Conservation (phyloP, 805 yeast species). For the Candida koratica region DNA sequence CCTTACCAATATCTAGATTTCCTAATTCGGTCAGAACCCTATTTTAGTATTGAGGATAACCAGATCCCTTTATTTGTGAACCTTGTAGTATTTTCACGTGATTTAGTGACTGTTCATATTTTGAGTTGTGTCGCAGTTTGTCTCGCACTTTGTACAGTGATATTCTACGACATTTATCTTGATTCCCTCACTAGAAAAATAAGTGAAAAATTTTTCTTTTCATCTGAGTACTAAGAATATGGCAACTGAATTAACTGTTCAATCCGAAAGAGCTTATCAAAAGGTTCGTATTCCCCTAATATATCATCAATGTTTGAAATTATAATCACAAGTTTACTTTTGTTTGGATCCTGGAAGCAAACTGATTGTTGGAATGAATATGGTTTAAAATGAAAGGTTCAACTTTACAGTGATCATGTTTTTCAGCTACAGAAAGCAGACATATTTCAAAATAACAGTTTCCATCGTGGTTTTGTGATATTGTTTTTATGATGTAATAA, state of each 20-base stretch:
- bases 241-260: conserved; percentile 99
- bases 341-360: too few species aligned
- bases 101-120: neutral
- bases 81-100: neutral
- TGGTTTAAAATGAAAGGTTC: too few species aligned
- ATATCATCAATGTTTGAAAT: too few species aligned
- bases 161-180: conserved; percentile 7
- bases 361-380: too few species aligned
- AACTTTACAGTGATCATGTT: too few species aligned
- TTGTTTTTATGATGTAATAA: conserved; percentile 1
- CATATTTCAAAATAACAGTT: too few species aligned
- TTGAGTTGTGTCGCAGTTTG: neutral
- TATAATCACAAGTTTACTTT: too few species aligned
- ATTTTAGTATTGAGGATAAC: neutral
- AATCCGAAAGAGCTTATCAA: conserved; percentile 99
- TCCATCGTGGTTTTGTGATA: too few species aligned
- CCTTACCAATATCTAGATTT: conserved; percentile 4
- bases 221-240: conserved; percentile 44
- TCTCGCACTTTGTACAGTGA: neutral
- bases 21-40: conserved; percentile 1
- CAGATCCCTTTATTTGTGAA: neutral
- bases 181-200: conserved; percentile 13
- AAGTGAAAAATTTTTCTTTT: conserved; percentile 14
- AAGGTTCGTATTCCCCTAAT: conserved; percentile 91
- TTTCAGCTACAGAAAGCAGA: too few species aligned